Conservation (phyloP, 208 protist species). For the Acanthamoeba polyphaga region DNA sequence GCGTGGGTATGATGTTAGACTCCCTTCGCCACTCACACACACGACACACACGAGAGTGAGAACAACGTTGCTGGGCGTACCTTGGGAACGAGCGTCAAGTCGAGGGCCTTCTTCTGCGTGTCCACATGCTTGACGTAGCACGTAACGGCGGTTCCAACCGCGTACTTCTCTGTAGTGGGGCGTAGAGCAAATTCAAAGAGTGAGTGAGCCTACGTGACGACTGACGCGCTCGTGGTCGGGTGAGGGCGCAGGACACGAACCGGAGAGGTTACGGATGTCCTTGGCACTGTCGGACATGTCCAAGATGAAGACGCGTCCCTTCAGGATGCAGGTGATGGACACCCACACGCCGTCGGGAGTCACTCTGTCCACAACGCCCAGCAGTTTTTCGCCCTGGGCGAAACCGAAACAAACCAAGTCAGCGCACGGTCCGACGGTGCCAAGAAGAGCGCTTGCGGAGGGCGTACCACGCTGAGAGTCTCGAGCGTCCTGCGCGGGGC, state of each 20-base stretch:
- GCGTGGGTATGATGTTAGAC: neutral
- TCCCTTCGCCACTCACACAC: neutral
- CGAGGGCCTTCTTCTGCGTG: slow-evolving; percentile 6
- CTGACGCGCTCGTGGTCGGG: no score
- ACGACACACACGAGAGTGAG: neutral
- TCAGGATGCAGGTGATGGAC: slow-evolving; percentile 37
- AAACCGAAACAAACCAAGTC: no score
- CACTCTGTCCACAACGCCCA: slow-evolving; percentile 55
- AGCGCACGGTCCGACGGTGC: no score
- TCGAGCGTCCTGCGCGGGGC: slow-evolving; percentile 17
- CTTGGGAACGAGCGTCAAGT: slow-evolving; percentile 43
- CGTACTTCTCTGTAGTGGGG: slow-evolving; percentile 34
- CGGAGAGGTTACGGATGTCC: slow-evolving; percentile 3
- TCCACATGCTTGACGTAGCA: slow-evolving; percentile 73
- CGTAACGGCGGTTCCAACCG: slow-evolving; percentile 33
- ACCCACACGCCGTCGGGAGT: slow-evolving; percentile 68
- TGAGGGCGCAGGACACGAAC: neutral
- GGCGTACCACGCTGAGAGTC: slow-evolving; percentile 22
- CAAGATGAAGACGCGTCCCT: slow-evolving; percentile 62
- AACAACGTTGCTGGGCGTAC: neutral
- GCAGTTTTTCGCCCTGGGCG: slow-evolving; percentile 50
- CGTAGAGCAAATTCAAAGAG: neutral
- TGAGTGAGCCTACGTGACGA: neutral
- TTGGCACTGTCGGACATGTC: slow-evolving; percentile 56
- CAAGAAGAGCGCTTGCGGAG: neutral